Evolutionary conservation across 2,329 filamentous ascomycete species (phyloP).

Genomic region (Tolypocladium ovalisporum): DNA sequence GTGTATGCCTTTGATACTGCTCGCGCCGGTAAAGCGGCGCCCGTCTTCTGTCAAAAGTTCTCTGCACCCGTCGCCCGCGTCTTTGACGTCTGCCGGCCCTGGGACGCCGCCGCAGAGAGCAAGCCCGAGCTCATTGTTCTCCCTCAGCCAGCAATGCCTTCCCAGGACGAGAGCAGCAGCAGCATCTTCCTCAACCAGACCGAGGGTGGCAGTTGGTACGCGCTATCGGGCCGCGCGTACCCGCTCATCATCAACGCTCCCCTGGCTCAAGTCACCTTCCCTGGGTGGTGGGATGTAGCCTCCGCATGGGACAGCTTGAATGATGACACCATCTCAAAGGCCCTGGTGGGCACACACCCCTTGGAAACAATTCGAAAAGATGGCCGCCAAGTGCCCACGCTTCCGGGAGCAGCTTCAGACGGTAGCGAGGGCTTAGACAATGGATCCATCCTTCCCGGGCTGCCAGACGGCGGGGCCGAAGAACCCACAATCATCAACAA

Average conservation of each 20-base stretch:
- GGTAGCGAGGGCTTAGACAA: constrained; percentile 20
- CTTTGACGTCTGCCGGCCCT: constrained; percentile 75
- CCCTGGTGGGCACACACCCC: constrained; percentile 61
- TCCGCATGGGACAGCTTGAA: constrained; percentile 27
- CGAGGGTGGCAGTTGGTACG: constrained; percentile 82
- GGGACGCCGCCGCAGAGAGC: constrained; percentile 47
- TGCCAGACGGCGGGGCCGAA: constrained; percentile 16
- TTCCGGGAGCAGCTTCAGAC: constrained; percentile 20
- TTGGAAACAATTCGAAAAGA: constrained; percentile 31
- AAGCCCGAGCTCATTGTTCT: constrained; percentile 74
- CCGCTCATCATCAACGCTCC: constrained; percentile 69
- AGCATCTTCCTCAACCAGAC: constrained; percentile 83
- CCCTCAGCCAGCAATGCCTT: constrained; percentile 67
- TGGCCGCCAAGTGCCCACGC: constrained; percentile 22
- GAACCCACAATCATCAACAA: constrained; percentile 35
- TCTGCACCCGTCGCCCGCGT: constrained; percentile 73
- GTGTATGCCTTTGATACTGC: constrained; percentile 71
- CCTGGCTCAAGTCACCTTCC: constrained; percentile 30
- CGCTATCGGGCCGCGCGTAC: constrained; percentile 76
- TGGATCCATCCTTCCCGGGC: constrained; percentile 18
- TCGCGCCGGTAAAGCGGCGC: constrained; percentile 35
- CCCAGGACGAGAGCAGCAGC: constrained; percentile 42
- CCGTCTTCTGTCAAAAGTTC: constrained; percentile 58
- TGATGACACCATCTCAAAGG: constrained; percentile 42
- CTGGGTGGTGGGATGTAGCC: constrained; percentile 36